These are phyloP conservation scores for Monascus ruber DNA, from an alignment of 2,329 filamentous ascomycete species.

Conservation along the genomic window DNA sequence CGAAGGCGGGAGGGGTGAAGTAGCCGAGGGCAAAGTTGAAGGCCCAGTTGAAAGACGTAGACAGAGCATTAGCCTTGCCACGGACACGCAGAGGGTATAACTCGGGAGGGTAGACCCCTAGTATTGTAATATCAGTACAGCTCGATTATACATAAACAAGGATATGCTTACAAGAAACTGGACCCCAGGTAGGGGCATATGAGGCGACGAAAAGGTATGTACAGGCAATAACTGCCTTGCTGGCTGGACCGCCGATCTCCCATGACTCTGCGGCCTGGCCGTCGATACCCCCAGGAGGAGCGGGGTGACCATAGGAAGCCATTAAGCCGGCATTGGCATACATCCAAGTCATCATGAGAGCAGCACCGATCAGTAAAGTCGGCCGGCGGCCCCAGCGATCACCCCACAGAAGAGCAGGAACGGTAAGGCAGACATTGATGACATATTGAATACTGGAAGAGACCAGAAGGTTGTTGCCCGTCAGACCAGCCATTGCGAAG, in stretches of 20 bases:
- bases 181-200: constrained; percentile 55
- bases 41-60: constrained; percentile 52
- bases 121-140: no score
- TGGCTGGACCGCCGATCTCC: constrained; percentile 27
- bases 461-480: constrained; percentile 48
- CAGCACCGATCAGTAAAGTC: constrained; percentile 52
- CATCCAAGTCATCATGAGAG: constrained; percentile 45
- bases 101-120: constrained; percentile 48
- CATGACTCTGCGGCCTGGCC: constrained; percentile 25
- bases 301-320: constrained; percentile 23
- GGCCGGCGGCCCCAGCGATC: constrained; percentile 64
- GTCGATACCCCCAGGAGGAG: constrained; percentile 31
- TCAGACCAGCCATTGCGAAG: constrained; percentile 59
- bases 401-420: constrained; percentile 65
- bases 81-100: constrained; percentile 52
- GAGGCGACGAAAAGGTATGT: constrained; percentile 63
- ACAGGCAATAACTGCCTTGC: constrained; percentile 57
- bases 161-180: constrained; percentile 31
- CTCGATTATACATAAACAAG: no score
- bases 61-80: constrained; percentile 51
- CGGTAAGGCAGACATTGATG: constrained; percentile 69
- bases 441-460: constrained; percentile 62
- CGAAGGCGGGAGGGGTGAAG: constrained; percentile 47
- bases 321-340: constrained; percentile 34
- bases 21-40: constrained; percentile 47